Base-by-base conservation (phyloP, 306 rosid genomes). In the Corylus heterophylla region DNA sequence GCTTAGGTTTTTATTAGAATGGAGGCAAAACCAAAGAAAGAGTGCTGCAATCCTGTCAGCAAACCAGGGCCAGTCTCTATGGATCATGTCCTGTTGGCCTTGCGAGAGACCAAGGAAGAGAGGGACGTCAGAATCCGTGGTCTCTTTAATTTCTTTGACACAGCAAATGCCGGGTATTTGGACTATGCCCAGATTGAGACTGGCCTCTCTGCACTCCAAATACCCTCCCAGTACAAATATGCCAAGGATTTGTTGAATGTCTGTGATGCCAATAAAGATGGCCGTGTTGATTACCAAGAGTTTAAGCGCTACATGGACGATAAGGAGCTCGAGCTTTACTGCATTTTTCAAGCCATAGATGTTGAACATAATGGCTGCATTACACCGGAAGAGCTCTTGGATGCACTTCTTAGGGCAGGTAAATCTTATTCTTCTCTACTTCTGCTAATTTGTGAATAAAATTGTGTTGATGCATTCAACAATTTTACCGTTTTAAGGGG, bases 361-460 rank as follows among this genome's bases (percentile, higher is more conserved):
- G 98, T 92, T 17, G 97, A 87, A 71, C 98, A 94, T 68, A 94
- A 81, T 74, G 98, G 98, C 5, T 88, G 95, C 84, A 94, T 94
- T 87, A 73, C 93, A 54, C 98, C 98, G 0, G 98, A 94, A 86
- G 98, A 94, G 91, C 97, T 94, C 0, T 94, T 90, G 94, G 98
- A 94, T 79, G 98, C 98, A 13, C 97, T 94, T 71, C 88, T 92
- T 12, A 89, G 75, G 85, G 94, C 97, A 83, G 98, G 98, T 91
- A 83, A 71, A 76, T 61, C 66, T 29, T 67, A 20, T 39, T 39
- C 17, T 67, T 18, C n/a, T 39, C 17, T 39, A 11, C 71, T 17
- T 31, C 71, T 67, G 50, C 27, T 37, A 44, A 18, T 67, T 37
- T 67, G 25, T 37, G 27, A 37, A 39, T 42, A 4, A 17, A 66